These are phyloP conservation scores for Zygoascus bituminiphila DNA, from an alignment of 805 yeast genomes.

Conservation along the genomic window DNA sequence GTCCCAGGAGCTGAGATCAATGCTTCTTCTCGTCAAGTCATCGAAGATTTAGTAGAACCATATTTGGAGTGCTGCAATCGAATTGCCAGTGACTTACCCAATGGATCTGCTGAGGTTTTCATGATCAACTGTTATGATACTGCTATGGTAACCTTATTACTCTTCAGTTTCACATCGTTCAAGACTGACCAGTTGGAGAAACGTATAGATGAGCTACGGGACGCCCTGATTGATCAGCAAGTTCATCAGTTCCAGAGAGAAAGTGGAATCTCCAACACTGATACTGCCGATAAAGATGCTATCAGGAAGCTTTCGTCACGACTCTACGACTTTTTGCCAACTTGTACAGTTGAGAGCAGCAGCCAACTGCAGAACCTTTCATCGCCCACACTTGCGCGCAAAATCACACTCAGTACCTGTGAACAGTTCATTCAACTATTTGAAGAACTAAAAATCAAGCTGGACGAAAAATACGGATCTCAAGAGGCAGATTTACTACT, in stretches of 20 bases:
- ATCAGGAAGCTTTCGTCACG: constrained; percentile 16
- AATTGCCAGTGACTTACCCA: constrained; percentile 20
- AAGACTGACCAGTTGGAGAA: constrained; percentile 25
- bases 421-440: constrained; percentile 27
- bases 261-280: constrained; percentile 17
- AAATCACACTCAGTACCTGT: constrained; percentile 25
- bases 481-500: constrained; percentile 17
- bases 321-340: constrained; percentile 30
- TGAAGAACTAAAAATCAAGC: constrained; percentile 24
- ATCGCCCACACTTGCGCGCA: constrained; percentile 29
- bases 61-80: constrained; percentile 24
- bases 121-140: constrained; percentile 31
- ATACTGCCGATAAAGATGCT: constrained; percentile 4
- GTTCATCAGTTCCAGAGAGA: constrained; percentile 14
- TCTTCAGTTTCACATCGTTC: constrained; percentile 24
- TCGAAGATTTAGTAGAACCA: constrained; percentile 29
- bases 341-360: constrained; percentile 27
- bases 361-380: constrained; percentile 22
- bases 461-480: constrained; percentile 20
- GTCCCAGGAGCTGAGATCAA: constrained; percentile 7
- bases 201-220: constrained; percentile 22
- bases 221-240: constrained; percentile 24
- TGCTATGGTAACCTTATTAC: constrained; percentile 23
- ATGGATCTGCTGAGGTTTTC: constrained; percentile 28
- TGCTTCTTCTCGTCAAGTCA: constrained; percentile 16